These are phyloP conservation scores for Boletus pseudo-olivaceus DNA, from an alignment of 768 basidiomycete genomes.

Conservation along the genomic window DNA sequence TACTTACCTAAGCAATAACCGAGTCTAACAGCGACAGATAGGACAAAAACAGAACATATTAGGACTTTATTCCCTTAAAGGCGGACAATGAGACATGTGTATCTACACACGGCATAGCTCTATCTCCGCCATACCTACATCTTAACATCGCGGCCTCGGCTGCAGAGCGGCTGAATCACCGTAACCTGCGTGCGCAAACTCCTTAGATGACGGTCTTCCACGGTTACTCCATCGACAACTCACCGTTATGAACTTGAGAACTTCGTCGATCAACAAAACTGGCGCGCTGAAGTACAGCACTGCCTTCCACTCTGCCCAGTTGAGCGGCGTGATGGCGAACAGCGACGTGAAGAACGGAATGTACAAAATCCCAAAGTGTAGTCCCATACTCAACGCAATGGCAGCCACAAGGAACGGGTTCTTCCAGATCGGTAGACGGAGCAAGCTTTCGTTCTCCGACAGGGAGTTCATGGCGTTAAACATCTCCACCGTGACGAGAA, in stretches of 20 bases:
- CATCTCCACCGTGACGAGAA: conserved; percentile 95
- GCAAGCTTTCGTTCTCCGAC: conserved; percentile 92
- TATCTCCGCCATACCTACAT: background rate
- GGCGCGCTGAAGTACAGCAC: conserved; percentile 86
- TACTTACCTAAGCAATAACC: conserved; percentile 7
- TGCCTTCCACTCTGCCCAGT: conserved; percentile 94
- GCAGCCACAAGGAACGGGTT: conserved; percentile 91
- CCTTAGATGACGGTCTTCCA: background rate
- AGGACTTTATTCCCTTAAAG: background rate
- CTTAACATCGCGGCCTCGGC: conserved; percentile 23
- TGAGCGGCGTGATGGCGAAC: conserved; percentile 91
- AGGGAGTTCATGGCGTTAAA: conserved; percentile 98
- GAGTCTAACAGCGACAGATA: background rate
- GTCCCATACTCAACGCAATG: conserved; percentile 84
- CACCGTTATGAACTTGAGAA: conserved; percentile 81
- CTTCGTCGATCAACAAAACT: conserved; percentile 86
- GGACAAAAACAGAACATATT: background rate
- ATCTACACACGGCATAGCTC: too few relatives aligned
- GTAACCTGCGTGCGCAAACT: conserved; percentile 37
- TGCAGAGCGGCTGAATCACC: conserved; percentile 55
- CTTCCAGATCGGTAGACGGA: conserved; percentile 88
- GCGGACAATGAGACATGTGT: background rate
- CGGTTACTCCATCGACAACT: conserved; percentile 21
- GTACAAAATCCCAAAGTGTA: conserved; percentile 95
- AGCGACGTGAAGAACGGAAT: conserved; percentile 91